Evolutionary conservation across 1,284 basidiomycete genomes (phyloP).

Genomic region (Cryptococcus sp.): DNA sequence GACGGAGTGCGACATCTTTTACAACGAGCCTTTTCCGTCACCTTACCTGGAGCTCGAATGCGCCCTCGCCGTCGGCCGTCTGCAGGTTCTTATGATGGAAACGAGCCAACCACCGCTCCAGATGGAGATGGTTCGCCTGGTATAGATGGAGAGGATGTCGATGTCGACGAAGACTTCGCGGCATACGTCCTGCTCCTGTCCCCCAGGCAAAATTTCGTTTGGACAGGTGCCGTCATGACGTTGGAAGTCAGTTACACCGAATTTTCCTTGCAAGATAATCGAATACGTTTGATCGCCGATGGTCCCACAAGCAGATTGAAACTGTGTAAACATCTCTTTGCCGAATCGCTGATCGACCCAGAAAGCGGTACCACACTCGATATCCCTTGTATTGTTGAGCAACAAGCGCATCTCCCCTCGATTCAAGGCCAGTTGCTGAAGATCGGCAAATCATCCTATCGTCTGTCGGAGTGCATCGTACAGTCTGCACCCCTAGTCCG

Average conservation of each 20-base stretch:
- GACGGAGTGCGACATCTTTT: slow-evolving; percentile 79
- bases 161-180: slow-evolving; percentile 40
- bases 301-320: slow-evolving; percentile 76
- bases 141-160: slow-evolving; percentile 58
- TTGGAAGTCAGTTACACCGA: slow-evolving; percentile 66
- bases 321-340: slow-evolving; percentile 76
- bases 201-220: slow-evolving; percentile 83
- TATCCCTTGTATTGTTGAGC: slow-evolving; percentile 68
- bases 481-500: slow-evolving; percentile 84
- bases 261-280: slow-evolving; percentile 76
- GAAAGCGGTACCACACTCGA: slow-evolving; percentile 42
- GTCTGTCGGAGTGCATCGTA: slow-evolving; percentile 89
- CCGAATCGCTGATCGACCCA: slow-evolving; percentile 61
- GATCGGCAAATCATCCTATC: slow-evolving; percentile 83
- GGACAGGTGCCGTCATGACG: slow-evolving; percentile 85
- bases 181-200: slow-evolving; percentile 84
- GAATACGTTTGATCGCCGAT: slow-evolving; percentile 82
- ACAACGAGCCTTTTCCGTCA: slow-evolving; percentile 70
- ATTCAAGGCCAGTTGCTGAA: slow-evolving; percentile 90
- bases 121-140: slow-evolving; percentile 56
- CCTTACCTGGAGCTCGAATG: slow-evolving; percentile 20
- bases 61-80: slow-evolving; percentile 11
- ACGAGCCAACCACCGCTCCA: slow-evolving; percentile 37
- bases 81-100: slow-evolving; percentile 49
- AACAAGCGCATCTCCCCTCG: slow-evolving; percentile 85